Evolutionary conservation across 129 eudicot species (phyloP).

Genomic region (Artemisia tridentata): DNA sequence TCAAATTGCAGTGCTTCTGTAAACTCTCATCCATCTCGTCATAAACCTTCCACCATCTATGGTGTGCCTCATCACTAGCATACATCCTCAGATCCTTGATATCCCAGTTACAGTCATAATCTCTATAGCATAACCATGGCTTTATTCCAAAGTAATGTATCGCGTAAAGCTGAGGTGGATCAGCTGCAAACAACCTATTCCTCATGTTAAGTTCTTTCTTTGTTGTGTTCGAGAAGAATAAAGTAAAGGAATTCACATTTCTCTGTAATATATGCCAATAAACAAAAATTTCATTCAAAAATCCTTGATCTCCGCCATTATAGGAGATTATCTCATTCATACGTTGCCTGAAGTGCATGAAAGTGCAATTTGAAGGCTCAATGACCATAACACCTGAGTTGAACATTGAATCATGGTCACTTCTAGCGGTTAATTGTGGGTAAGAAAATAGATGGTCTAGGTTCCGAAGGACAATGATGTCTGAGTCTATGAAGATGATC

Average conservation of each 20-base stretch:
- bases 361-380: constrained; percentile 85
- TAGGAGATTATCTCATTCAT: constrained; percentile 54
- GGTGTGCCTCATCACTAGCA: constrained; percentile 81
- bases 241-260: constrained; percentile 72
- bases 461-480: constrained; percentile 70
- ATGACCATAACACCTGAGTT: constrained; percentile 89
- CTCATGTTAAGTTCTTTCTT: constrained; percentile 52
- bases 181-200: constrained; percentile 75
- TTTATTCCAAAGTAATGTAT: constrained; percentile 84
- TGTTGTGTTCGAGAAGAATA: constrained; percentile 57
- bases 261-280: constrained; percentile 89
- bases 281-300: constrained; percentile 71
- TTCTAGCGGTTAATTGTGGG: constrained; percentile 81
- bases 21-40: constrained; percentile 63
- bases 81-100: constrained; percentile 53
- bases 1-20: constrained; percentile 50
- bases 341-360: constrained; percentile 47
- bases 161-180: constrained; percentile 72
- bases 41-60: constrained; percentile 78
- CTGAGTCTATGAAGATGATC: constrained; percentile 80
- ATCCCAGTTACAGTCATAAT: constrained; percentile 91
- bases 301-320: constrained; percentile 97
- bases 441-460: constrained; percentile 67
- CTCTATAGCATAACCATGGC: constrained; percentile 89
- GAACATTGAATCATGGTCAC: constrained; percentile 73